Conservation (phyloP, 164 flowering plant genomes). For the Brasenia schreberi region DNA sequence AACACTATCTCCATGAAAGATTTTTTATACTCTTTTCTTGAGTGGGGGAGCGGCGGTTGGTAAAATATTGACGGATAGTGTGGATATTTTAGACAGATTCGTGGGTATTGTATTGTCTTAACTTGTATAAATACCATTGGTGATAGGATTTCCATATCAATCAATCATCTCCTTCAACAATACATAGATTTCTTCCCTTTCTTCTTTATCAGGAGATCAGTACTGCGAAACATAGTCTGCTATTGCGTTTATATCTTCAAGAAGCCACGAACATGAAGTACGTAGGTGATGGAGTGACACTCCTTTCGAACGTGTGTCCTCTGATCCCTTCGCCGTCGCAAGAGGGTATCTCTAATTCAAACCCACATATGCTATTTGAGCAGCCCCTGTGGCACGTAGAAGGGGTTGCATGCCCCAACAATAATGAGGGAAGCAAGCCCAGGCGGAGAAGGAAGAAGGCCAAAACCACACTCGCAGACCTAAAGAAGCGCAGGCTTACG, state of each 20-base stretch:
- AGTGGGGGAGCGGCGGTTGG: no score
- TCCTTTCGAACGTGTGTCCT: neutral
- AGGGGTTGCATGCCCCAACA: neutral
- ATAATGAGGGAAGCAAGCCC: neutral
- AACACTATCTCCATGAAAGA: no score
- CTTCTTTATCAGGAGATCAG: neutral
- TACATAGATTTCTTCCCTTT: neutral
- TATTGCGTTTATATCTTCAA: no score
- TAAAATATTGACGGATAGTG: neutral
- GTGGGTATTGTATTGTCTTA: neutral
- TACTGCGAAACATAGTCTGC: no score
- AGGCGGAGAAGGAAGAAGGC: conserved; percentile 26
- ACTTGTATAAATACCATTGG: neutral
- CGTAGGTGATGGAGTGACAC: neutral
- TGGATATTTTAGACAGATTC: neutral
- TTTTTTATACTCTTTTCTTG: no score
- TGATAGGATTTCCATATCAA: neutral
- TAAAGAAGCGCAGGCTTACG: conserved; percentile 52
- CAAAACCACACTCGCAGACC: conserved; percentile 12
- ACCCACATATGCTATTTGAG: neutral
- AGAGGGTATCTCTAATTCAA: neutral
- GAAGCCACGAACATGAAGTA: neutral
- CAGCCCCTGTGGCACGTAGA: neutral
- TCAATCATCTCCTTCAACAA: neutral
- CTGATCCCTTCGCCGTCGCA: neutral